Conservation (phyloP, 78 protist genomes). For the Chrysochromulina parva region DNA sequence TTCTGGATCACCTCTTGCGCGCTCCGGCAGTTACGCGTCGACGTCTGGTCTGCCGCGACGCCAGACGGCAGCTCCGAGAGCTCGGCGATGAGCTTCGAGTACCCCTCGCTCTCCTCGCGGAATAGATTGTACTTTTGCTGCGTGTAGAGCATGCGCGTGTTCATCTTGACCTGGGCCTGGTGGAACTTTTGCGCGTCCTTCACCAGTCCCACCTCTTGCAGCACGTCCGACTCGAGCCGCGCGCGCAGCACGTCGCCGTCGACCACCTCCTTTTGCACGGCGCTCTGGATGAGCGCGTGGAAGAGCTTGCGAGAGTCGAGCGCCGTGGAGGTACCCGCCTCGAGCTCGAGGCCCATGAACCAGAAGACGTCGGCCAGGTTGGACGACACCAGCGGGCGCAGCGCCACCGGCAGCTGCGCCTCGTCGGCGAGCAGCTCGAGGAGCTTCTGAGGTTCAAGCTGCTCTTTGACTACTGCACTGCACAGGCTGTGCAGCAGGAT, state of each 20-base stretch:
- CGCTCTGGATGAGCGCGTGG: neutral
- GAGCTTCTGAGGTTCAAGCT: no score
- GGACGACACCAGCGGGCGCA: neutral
- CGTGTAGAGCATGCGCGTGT: neutral
- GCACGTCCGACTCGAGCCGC: neutral
- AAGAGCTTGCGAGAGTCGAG: neutral
- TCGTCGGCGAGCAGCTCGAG: neutral
- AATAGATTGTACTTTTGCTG: conserved; percentile 71
- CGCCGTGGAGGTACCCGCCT: neutral
- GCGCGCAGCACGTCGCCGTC: neutral
- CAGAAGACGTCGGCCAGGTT: neutral
- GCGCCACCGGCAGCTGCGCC: neutral
- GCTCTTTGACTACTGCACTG: no score
- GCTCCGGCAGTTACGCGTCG: neutral
- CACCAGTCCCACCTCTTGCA: neutral
- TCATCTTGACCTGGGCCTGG: neutral
- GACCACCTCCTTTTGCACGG: neutral
- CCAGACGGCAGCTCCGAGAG: neutral
- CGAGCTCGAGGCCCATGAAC: neutral
- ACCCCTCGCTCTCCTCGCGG: conserved; percentile 80
- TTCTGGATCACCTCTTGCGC: neutral
- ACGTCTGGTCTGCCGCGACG: neutral
- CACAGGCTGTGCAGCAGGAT: no score
- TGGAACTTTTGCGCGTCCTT: neutral
- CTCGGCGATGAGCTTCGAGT: conserved; percentile 64